Conservation (phyloP, 2,329 filamentous ascomycete species). For the Neonectria hederae region DNA sequence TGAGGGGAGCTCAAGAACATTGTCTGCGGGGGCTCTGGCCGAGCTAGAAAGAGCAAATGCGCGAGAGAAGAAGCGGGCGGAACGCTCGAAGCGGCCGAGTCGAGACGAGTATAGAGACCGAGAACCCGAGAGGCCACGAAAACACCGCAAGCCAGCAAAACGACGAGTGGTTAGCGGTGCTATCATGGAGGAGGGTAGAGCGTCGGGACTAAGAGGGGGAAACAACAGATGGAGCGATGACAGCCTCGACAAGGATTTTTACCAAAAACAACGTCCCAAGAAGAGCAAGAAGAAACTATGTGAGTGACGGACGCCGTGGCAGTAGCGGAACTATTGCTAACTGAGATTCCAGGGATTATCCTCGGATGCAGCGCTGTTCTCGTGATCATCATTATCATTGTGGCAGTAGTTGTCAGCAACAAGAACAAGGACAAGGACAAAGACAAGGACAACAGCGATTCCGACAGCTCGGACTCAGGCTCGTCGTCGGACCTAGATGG, state of each 20-base stretch:
- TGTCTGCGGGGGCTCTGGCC: constrained; percentile 68
- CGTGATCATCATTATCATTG: constrained; percentile 73
- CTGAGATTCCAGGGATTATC: constrained; percentile 61
- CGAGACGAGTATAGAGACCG: constrained; percentile 39
- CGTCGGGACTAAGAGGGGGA: constrained; percentile 55
- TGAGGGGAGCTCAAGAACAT: constrained; percentile 41
- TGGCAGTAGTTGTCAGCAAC: constrained; percentile 72
- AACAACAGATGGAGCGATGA: constrained; percentile 50
- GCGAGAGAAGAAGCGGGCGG: constrained; percentile 58
- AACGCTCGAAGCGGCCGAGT: constrained; percentile 48
- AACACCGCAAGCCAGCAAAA: constrained; percentile 56
- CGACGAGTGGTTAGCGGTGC: constrained; percentile 75
- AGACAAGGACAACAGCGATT: constrained; percentile 26
- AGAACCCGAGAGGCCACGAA: constrained; percentile 44
- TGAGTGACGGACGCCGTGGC: constrained; percentile 49
- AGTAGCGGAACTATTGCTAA: constrained; percentile 27
- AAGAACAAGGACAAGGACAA: constrained; percentile 61
- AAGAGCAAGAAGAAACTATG: constrained; percentile 70
- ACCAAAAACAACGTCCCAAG: constrained; percentile 54
- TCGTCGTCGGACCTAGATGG: constrained; percentile 55
- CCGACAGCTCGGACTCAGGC: constrained; percentile 36
- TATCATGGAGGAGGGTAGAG: constrained; percentile 73
- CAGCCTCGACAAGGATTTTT: constrained; percentile 59
- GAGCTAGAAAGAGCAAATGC: constrained; percentile 71
- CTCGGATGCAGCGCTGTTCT: constrained; percentile 63